Percentiles rank a stretch among this genome's conserved stretches.
Conservation (phyloP, 176 grass and related monocot genomes). For the Bonia amplexicaulis region DNA sequence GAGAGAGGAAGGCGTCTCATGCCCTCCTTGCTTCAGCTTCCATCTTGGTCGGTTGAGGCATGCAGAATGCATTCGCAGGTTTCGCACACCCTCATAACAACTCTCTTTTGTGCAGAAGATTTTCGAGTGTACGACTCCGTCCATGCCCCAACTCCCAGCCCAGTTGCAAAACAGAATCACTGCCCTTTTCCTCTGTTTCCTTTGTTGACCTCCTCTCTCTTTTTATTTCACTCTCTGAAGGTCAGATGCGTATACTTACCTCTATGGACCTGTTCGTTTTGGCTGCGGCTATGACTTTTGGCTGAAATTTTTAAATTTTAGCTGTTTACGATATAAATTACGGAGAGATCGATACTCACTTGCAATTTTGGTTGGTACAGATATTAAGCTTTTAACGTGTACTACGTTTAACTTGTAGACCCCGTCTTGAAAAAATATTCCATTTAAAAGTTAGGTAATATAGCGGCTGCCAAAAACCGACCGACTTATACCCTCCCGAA, state of each 20-base stretch:
- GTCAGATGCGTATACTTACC: background rate
- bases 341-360: no score
- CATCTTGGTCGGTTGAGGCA: constrained; percentile 22
- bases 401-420: no score
- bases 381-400: no score
- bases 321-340: no score
- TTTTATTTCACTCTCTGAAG: background rate
- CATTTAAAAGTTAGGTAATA: no score
- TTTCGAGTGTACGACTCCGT: background rate
- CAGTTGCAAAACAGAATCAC: background rate
- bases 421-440: no score
- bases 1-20: constrained; percentile 18
- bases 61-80: constrained; percentile 12
- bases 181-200: background rate
- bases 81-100: background rate
- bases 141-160: background rate
- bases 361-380: no score
- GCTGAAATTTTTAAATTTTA: no score
- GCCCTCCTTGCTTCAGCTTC: constrained; percentile 27
- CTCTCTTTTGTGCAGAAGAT: constrained; percentile 8
- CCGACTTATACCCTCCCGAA: no score
- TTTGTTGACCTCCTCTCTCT: background rate
- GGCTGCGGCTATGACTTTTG: no score
- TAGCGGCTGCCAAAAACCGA: no score
- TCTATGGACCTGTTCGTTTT: no score